A percentile compares a stretch with the other conserved stretches of the same genome.
Conservation (phyloP, 2,329 filamentous ascomycete genomes). For the Colletotrichum zoysiae region DNA sequence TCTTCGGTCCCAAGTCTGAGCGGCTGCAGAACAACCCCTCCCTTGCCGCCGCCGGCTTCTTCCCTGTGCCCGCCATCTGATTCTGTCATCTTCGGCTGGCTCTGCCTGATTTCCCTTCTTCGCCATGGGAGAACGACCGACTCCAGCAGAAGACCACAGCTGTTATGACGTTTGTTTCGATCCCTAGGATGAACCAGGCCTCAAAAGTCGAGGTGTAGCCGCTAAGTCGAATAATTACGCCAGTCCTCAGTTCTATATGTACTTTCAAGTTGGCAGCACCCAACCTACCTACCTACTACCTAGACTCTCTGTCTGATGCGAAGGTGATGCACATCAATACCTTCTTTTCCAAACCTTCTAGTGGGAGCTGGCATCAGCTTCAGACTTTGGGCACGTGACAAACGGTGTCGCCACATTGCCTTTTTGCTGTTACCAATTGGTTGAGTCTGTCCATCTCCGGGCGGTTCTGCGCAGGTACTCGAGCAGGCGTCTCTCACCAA, state of each 20-base stretch:
- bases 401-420: neutral
- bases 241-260: neutral
- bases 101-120: neutral
- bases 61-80: constrained; percentile 16
- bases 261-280: neutral
- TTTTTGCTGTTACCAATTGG: neutral
- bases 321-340: neutral
- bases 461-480: neutral
- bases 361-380: neutral
- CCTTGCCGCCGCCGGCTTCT: constrained; percentile 26
- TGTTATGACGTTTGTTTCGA: constrained; percentile 3
- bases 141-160: constrained; percentile 13
- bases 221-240: neutral
- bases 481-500: neutral
- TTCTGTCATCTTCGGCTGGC: constrained; percentile 3
- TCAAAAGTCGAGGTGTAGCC: neutral
- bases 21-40: constrained; percentile 23
- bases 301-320: neutral
- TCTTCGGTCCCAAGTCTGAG: constrained; percentile 16
- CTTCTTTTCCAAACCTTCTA: neutral
- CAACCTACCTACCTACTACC: too few relatives aligned
- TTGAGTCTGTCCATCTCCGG: neutral
- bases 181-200: neutral
- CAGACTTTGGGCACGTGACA: neutral
- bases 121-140: neutral